Evolutionary conservation across 805 yeast genomes (phyloP).

Genomic region (Starmerella bacillaris): DNA sequence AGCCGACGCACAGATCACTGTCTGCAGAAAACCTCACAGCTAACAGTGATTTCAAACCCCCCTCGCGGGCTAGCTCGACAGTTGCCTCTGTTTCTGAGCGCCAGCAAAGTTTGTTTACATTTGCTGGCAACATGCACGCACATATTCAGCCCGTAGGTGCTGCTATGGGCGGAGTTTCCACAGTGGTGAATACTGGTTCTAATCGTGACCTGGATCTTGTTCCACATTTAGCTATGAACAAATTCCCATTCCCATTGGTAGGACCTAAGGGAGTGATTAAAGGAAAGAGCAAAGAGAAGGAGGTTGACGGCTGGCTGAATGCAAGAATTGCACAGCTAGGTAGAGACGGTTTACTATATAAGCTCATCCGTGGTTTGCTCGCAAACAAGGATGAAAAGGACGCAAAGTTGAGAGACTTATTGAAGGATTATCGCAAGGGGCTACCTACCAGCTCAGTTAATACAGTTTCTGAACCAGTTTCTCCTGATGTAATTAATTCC

Average conservation of each 20-base stretch:
- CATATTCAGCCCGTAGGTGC: conserved; percentile 24
- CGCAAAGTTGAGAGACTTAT: conserved; percentile 1
- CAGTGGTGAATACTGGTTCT: conserved; percentile 19
- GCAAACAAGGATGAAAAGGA: conserved; percentile 3
- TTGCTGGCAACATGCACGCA: conserved; percentile 23
- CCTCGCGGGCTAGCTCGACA: too few relatives aligned
- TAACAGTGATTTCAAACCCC: too few relatives aligned
- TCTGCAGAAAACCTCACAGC: too few relatives aligned
- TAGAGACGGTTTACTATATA: conserved; percentile 8
- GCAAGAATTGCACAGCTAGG: conserved; percentile 21
- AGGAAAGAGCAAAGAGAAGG: conserved; percentile 42
- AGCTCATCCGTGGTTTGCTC: conserved; percentile 10
- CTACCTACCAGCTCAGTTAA: not conserved
- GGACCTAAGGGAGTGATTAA: conserved; percentile 24
- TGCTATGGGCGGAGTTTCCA: too few relatives aligned
- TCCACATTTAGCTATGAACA: conserved; percentile 18
- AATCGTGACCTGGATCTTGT: conserved; percentile 20
- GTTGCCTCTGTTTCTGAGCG: too few relatives aligned
- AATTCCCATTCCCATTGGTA: conserved; percentile 53
- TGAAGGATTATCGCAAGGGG: not conserved
- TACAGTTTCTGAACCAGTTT: not conserved
- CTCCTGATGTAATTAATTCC: not conserved
- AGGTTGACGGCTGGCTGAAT: conserved; percentile 50
- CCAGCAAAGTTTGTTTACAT: conserved; percentile 29
- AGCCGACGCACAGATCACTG: too few relatives aligned